Evolutionary conservation across 768 basidiomycete genomes (phyloP).

Genomic region (Leucosporidium creatinivorum): DNA sequence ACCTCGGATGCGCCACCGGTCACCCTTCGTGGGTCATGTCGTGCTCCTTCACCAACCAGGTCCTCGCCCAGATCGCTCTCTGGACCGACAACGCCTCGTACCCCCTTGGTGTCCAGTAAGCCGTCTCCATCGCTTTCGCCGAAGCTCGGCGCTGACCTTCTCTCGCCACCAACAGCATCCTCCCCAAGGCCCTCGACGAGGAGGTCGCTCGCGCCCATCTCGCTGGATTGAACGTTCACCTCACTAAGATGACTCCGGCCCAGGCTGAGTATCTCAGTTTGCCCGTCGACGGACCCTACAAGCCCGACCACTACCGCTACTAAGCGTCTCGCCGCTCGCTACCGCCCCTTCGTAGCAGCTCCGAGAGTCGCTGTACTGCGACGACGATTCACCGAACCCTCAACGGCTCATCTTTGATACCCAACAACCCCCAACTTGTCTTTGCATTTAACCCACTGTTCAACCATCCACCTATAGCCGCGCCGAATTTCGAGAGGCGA

Average conservation of each 20-base stretch:
- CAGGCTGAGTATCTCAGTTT: constrained; percentile 91
- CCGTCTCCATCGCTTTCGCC: neutral
- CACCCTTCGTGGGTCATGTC: constrained; percentile 98
- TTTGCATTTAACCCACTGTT: no score
- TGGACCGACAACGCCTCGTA: constrained; percentile 80
- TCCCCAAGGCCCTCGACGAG: constrained; percentile 97
- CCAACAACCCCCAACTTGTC: no score
- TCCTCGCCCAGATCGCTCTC: constrained; percentile 93
- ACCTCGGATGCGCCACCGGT: constrained; percentile 66
- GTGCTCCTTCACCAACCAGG: constrained; percentile 98
- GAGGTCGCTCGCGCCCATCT: constrained; percentile 97
- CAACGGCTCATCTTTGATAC: no score
- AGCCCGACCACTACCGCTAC: constrained; percentile 58
- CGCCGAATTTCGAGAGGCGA: no score
- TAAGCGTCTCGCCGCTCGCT: constrained; percentile 36
- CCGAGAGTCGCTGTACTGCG: no score
- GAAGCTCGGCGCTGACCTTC: neutral
- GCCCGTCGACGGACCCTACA: constrained; percentile 44
- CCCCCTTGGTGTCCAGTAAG: constrained; percentile 79
- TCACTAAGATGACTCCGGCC: constrained; percentile 49
- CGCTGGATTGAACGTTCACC: constrained; percentile 82
- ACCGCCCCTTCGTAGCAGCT: no score
- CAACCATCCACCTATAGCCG: no score
- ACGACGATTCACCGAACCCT: no score
- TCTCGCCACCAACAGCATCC: constrained; percentile 49